These are phyloP conservation scores for Claviceps cyperi DNA, from an alignment of 2,329 filamentous ascomycete genomes.

Conservation along the genomic window DNA sequence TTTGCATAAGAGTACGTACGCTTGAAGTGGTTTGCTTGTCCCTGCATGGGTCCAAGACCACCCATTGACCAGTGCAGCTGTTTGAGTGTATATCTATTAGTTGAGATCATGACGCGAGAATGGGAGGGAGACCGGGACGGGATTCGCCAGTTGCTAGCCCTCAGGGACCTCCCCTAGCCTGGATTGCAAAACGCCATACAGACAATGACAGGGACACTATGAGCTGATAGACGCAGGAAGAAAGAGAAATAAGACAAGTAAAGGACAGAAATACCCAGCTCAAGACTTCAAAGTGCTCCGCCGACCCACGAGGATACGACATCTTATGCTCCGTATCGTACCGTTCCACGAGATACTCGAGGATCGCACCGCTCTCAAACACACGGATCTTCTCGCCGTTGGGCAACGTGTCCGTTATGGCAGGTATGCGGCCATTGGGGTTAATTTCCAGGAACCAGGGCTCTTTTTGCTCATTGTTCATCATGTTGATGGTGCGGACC, in stretches of 20 bases:
- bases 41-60: constrained; percentile 68
- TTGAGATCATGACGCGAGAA: too few species aligned
- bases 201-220: too few species aligned
- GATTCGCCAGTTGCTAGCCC: too few species aligned
- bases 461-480: constrained; percentile 66
- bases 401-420: constrained; percentile 63
- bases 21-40: constrained; percentile 69
- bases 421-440: constrained; percentile 83
- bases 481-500: constrained; percentile 52
- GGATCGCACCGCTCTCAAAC: constrained; percentile 73
- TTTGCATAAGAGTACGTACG: constrained; percentile 25
- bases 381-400: constrained; percentile 61
- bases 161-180: too few species aligned
- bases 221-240: background rate
- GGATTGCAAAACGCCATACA: too few species aligned
- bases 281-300: constrained; percentile 66
- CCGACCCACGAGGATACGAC: constrained; percentile 56
- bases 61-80: constrained; percentile 62
- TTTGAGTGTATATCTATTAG: background rate
- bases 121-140: too few species aligned
- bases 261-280: constrained; percentile 46
- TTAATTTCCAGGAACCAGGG: constrained; percentile 85
- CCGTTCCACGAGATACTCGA: constrained; percentile 69
- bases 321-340: constrained; percentile 77
- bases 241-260: background rate